Base-by-base conservation (phyloP, 1,139 yeast species). In the Lodderomyces beijingensis region DNA sequence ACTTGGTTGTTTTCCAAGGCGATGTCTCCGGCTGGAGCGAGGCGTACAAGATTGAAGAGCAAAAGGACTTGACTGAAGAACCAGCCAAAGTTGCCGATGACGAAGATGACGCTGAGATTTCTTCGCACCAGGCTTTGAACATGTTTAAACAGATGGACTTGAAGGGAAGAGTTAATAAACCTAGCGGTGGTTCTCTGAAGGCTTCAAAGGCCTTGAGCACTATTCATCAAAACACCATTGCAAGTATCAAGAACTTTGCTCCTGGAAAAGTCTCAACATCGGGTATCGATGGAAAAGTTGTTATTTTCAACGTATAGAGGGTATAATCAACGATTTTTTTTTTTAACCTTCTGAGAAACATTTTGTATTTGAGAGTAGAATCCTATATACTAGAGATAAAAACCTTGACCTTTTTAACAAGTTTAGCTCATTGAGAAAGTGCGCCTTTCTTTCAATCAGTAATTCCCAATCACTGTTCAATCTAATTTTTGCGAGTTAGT, bases 71-170 rank as follows among this genome's bases (percentile, higher is more conserved):
- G 43, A 60, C 59, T 35, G 66, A 70, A 35, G 74, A 68, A 42
- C 53, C 49, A 16, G 51, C 56, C 10, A 43, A 45, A 18, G 19
- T 15, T 14, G 14, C 14, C 14, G 14, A 23, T 23, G 78, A 69
- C 15, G 78, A 69, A 13, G 79, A 72, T 15, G 78, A 71, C 24
- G 76, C 68, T 37, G 91, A 81, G 51, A 69, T 76, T 34, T 68
- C 79, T 17, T 79, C 83, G 38, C 83, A 81, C 46, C 82, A 88
- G 41, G 97, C 97, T 10, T 74, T 91, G 55, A 85, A 85, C 62
- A 87, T 91, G 91, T 93, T 93, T 65, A 82, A 88, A 59, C 96
- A 91, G 59, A 70, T 91, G 72, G 99, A 91, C 60, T 74, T 91
- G 58, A 89, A 88, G 70, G 98, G 98, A 36, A 74, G 86, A 38